A percentile compares a stretch with the other conserved stretches of the same genome.
phyloP scores from a whole-genome alignment of 148 eudicot species.

The Mesembryanthemum crystallinum region DNA sequence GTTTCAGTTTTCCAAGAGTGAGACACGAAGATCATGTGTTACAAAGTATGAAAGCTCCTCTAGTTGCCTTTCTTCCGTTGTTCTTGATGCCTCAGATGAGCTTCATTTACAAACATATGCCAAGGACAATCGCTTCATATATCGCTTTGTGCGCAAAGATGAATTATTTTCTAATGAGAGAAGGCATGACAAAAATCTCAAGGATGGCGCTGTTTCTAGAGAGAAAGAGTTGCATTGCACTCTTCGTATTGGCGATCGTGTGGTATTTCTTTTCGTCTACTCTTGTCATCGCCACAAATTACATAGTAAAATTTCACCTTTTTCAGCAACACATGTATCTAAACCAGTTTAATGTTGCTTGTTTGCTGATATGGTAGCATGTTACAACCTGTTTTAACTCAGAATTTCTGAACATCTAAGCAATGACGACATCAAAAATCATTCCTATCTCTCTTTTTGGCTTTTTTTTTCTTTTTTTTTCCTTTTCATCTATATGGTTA shows the following conservation, averaged over 20 bases:
- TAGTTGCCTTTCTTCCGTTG: conserved; percentile 55
- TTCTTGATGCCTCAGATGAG: conserved; percentile 72
- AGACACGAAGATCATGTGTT: conserved; percentile 40
- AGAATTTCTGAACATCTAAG: background rate
- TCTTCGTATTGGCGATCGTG: conserved; percentile 81
- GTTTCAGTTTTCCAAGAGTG: conserved; percentile 51
- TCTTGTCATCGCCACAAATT: background rate
- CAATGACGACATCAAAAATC: background rate
- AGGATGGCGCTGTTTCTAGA: conserved; percentile 32
- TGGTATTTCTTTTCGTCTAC: conserved; percentile 47
- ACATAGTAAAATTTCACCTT: background rate
- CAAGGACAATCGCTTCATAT: conserved; percentile 55
- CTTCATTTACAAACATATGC: conserved; percentile 28
- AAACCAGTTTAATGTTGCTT: background rate
- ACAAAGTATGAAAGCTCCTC: conserved; percentile 40
- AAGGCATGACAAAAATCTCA: conserved; percentile 26
- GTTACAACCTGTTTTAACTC: background rate
- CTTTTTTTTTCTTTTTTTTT: background rate
- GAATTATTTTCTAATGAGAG: conserved; percentile 20
- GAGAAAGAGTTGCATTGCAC: conserved; percentile 44
- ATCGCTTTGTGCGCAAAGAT: conserved; percentile 68
- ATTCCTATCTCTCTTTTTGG: background rate
- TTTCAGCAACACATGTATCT: background rate
- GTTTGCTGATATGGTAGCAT: background rate
- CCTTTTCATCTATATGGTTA: background rate